Evolutionary conservation across 352 stramenopile species (phyloP).

Genomic region (Pythium pyrilobum): DNA sequence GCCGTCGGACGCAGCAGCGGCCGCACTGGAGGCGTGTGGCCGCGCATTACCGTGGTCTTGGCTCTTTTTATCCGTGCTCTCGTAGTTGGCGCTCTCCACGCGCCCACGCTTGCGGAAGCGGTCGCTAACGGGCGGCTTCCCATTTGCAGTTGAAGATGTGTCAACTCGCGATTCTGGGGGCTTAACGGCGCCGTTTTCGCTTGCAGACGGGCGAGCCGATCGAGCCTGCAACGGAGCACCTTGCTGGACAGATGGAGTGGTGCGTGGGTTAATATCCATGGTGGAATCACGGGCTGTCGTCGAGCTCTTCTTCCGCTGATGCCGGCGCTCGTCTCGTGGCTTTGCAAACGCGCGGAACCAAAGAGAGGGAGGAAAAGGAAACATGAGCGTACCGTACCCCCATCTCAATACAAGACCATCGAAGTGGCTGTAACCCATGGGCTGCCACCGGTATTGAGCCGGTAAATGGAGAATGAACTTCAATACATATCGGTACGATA

Average conservation of each 20-base stretch:
- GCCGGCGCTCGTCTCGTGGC: too few relatives aligned
- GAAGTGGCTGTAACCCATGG: not conserved
- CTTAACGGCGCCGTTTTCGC: not conserved
- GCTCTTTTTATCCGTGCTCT: too few relatives aligned
- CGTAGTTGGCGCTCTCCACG: constrained; percentile 58
- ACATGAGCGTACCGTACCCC: not conserved
- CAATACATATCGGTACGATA: not conserved
- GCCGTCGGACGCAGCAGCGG: not conserved
- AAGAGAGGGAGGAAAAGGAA: not conserved
- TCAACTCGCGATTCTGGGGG: not conserved
- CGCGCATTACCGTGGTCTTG: too few relatives aligned
- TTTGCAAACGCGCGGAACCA: too few relatives aligned
- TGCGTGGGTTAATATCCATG: too few relatives aligned
- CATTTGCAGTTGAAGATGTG: not conserved
- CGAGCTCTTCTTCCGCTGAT: too few relatives aligned
- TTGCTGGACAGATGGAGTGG: too few relatives aligned
- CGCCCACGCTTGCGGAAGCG: constrained; percentile 55
- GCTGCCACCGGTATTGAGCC: not conserved
- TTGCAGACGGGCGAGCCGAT: not conserved
- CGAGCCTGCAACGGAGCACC: not conserved
- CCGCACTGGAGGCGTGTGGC: too few relatives aligned
- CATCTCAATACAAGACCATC: not conserved
- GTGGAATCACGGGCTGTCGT: too few relatives aligned
- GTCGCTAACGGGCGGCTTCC: constrained; percentile 27
- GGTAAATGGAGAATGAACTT: not conserved